These are phyloP conservation scores for Agaricus bisporus DNA, from an alignment of 768 basidiomycete species.

Conservation along the genomic window DNA sequence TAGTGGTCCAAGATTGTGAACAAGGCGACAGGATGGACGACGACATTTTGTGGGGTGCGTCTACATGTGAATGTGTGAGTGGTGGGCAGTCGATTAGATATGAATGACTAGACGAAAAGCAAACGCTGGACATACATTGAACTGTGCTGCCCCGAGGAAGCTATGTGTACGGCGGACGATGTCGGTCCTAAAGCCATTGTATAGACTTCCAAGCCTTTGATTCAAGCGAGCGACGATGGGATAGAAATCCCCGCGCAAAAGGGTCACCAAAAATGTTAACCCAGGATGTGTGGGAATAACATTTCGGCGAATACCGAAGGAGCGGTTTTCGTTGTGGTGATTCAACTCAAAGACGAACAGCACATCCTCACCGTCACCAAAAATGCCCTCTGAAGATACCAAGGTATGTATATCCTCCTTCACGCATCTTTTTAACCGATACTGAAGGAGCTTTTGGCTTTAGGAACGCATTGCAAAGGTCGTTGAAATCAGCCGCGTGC, in stretches of 20 bases:
- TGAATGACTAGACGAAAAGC: not conserved
- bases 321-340: constrained; percentile 12
- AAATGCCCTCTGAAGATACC: constrained; percentile 89
- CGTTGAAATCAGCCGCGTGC: constrained; percentile 76
- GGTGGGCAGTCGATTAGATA: constrained; percentile 2
- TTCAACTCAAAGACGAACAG: constrained; percentile 12
- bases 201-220: not conserved
- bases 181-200: constrained; percentile 42
- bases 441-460: not conserved
- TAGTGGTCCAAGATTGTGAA: constrained; percentile 97
- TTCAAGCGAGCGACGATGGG: constrained; percentile 15
- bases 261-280: constrained; percentile 23
- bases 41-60: constrained; percentile 65
- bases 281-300: constrained; percentile 31
- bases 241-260: constrained; percentile 11
- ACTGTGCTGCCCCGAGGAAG: constrained; percentile 28
- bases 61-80: constrained; percentile 27
- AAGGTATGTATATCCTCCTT: constrained; percentile 45
- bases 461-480: constrained; percentile 82
- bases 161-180: constrained; percentile 47
- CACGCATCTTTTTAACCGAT: not conserved
- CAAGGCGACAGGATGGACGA: constrained; percentile 87
- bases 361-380: constrained; percentile 12
- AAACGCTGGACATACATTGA: constrained; percentile 27
- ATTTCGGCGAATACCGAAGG: constrained; percentile 3